Base-by-base conservation (phyloP, 2,329 filamentous ascomycete genomes). In the Aciculosporium take region DNA sequence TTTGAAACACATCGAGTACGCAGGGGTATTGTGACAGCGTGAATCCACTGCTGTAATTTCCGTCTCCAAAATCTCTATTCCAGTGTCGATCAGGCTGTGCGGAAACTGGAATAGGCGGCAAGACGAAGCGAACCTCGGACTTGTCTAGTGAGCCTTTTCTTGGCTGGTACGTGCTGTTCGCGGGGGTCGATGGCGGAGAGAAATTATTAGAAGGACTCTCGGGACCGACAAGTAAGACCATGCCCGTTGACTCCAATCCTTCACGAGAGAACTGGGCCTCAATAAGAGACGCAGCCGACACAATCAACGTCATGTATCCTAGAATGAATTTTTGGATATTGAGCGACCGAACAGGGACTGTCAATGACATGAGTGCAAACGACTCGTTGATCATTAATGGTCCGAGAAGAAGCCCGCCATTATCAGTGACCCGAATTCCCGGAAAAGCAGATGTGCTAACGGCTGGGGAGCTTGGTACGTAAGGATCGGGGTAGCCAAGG, bases 281-380 rank as follows among this genome's bases (percentile, higher is more conserved):
- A n/a, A 77, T 64, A 3, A 91, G 65, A 1, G 81, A 69, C 4
- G 64, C 63, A 2, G 80, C 80, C 42, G 83, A 74, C 42, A 83
- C 72, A n/a, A 94, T 67, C 2, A 89, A 64, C 1, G 86, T 94
- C 65, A 94, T 73, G 65, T 86, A 94, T 2, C 85, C 88, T 5
- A 94, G 67, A 1, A 89, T 73, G 46, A 81, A 77, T 3, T 63
- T 64, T 17, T 32, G 62, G 57, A 2, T 71, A 70, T 2, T 69
- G 68, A 55, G 81, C 78, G 50, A 51, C 45, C 84, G 72, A 40
- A 95, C 76, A 0, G 87, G 84, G 13, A 89, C 63, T 0, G 87
- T 94, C 44, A 94, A 66, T 2, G 87, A 94, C 10, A 94, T 57
- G 9, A 95, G 64, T 18, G 84, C 83, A 48, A 81, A 83, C 0